Conservation (phyloP, 306 rosid genomes). For the Quercus rubra region DNA sequence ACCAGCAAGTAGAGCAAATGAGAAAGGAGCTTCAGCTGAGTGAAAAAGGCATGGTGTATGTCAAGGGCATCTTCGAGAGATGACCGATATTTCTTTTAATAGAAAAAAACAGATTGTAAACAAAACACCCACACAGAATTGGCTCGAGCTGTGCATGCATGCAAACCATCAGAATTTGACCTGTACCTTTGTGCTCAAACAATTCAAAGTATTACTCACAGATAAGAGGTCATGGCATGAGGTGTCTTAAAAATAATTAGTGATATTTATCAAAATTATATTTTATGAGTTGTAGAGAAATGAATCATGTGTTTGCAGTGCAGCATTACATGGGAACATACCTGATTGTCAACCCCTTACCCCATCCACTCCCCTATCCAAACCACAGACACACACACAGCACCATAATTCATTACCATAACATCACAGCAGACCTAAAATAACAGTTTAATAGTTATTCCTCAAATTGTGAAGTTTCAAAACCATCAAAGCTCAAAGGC, state of each 20-base stretch:
- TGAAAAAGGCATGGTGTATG: constrained; percentile 84
- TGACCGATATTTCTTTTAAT: not conserved
- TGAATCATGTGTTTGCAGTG: not conserved
- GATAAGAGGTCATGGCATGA: not conserved
- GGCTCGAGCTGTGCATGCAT: not conserved
- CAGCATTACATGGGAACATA: not conserved
- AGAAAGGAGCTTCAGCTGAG: constrained; percentile 69
- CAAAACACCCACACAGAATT: not conserved
- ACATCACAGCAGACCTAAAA: not conserved
- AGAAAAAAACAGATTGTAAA: not conserved
- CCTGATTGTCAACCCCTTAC: not conserved
- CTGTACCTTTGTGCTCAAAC: not conserved
- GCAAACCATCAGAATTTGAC: not conserved
- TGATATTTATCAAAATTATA: not conserved
- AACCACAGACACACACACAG: not conserved
- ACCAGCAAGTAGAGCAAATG: constrained; percentile 84
- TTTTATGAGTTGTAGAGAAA: not conserved
- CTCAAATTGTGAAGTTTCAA: constrained; percentile 21
- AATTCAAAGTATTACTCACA: too few species aligned
- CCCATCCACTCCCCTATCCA: not conserved
- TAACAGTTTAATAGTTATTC: constrained; percentile 12
- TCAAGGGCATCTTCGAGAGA: constrained; percentile 63
- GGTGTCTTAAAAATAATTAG: not conserved
- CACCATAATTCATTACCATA: not conserved
- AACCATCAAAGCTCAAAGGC: constrained; percentile 25